A percentile compares a stretch with the other conserved stretches of the same genome.
phyloP scores from a whole-genome alignment of 2,329 filamentous ascomycete species.

The Hortaea werneckii region DNA sequence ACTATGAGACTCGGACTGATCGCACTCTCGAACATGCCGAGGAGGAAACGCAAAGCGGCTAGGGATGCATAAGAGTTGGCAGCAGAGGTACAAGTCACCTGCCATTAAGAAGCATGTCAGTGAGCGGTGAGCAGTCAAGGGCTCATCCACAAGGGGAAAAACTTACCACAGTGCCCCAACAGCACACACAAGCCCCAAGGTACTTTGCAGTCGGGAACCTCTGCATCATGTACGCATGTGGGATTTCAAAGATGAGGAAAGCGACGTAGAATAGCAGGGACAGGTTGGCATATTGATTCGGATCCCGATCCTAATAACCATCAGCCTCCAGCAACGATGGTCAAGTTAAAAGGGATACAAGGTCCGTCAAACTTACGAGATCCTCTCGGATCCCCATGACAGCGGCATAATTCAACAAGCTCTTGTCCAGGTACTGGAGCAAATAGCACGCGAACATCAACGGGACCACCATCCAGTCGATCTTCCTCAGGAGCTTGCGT shows the following conservation, averaged over 20 bases:
- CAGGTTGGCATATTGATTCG: conserved; percentile 13
- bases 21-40: conserved; percentile 42
- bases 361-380: neutral
- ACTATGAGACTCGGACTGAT: conserved; percentile 43
- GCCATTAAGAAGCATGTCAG: conserved; percentile 17
- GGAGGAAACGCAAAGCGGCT: conserved; percentile 32
- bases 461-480: conserved; percentile 33
- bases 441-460: conserved; percentile 30
- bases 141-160: neutral
- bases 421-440: conserved; percentile 33
- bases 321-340: too few species aligned
- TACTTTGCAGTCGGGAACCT: conserved; percentile 42
- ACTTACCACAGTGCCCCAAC: conserved; percentile 16
- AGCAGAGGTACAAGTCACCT: conserved; percentile 49
- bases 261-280: conserved; percentile 19
- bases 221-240: conserved; percentile 38
- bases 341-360: too few species aligned
- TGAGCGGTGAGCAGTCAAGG: neutral
- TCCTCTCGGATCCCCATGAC: conserved; percentile 29
- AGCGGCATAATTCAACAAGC: conserved; percentile 13
- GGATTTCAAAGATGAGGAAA: conserved; percentile 23
- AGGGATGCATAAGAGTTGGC: conserved; percentile 27
- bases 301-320: conserved; percentile 11
- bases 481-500: conserved; percentile 23
- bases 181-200: conserved; percentile 29